Evolutionary conservation across 2,329 filamentous ascomycete genomes (phyloP).

Genomic region (Lasiodiplodia theobromae): DNA sequence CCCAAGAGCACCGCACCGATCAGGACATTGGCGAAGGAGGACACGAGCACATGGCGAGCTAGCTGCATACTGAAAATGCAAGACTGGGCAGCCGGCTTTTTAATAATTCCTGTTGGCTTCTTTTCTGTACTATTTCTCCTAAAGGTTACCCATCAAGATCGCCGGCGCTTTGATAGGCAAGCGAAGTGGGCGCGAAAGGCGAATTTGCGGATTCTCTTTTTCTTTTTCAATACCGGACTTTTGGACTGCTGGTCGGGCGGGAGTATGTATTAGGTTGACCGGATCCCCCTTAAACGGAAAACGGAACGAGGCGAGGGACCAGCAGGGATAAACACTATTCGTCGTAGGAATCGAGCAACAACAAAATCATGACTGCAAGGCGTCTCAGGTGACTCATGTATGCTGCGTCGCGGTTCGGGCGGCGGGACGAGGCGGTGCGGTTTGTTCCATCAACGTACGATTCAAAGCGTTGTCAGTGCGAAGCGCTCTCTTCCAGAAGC

Average conservation of each 20-base stretch:
- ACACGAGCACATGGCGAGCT: conserved; percentile 3
- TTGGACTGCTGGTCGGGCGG: conserved; percentile 19
- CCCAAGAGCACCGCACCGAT: background rate
- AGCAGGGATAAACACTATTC: conserved; percentile 8
- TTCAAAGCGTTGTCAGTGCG: conserved; percentile 5
- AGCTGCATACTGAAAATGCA: conserved; percentile 16
- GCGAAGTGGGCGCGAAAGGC: conserved; percentile 14
- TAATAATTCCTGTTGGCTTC: conserved; percentile 22
- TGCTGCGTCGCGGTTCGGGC: background rate
- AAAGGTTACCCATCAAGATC: conserved; percentile 21
- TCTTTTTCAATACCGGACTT: conserved; percentile 17
- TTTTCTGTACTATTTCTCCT: conserved; percentile 28
- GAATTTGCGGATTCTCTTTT: conserved; percentile 22
- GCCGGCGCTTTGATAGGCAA: conserved; percentile 20
- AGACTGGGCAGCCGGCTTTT: conserved; percentile 17
- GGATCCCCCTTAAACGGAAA: conserved; percentile 5
- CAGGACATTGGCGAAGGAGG: background rate
- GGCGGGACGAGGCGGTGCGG: background rate
- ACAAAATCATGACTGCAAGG: background rate
- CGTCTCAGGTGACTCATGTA: conserved; percentile 2
- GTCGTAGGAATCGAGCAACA: conserved; percentile 18
- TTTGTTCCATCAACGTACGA: conserved; percentile 6
- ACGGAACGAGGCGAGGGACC: conserved; percentile 8
- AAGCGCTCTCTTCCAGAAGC: conserved; percentile 14
- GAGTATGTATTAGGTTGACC: conserved; percentile 23